phyloP scores from a whole-genome alignment of 106 monocot species.

The Allium sativum region DNA sequence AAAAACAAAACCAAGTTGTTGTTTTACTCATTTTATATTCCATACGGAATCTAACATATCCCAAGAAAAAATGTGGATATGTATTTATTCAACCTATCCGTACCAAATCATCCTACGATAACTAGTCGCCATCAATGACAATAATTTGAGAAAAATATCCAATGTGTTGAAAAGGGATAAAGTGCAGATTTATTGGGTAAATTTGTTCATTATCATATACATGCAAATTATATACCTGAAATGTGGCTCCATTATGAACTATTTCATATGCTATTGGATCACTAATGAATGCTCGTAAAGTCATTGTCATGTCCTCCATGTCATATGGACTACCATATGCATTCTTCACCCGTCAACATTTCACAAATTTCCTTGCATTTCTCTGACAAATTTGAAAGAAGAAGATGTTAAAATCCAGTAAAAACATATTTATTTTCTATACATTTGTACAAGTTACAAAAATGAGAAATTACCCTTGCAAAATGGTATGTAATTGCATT shows the following conservation, averaged over 20 bases:
- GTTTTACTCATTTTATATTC: too few relatives aligned
- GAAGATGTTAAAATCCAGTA: constrained; percentile 7
- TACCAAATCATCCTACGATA: too few relatives aligned
- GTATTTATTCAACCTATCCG: too few relatives aligned
- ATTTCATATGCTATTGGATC: constrained; percentile 87
- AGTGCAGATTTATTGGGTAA: too few relatives aligned
- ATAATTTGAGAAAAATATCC: too few relatives aligned
- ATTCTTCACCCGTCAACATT: constrained; percentile 8
- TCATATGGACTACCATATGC: constrained; percentile 43
- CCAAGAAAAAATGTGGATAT: too few relatives aligned
- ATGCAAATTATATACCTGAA: constrained; percentile 52
- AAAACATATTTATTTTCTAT: background rate
- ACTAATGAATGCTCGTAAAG: constrained; percentile 58
- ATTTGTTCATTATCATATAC: too few relatives aligned
- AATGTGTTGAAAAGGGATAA: too few relatives aligned
- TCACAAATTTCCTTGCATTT: constrained; percentile 40
- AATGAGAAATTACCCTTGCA: constrained; percentile 34
- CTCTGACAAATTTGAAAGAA: constrained; percentile 31
- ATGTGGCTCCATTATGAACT: constrained; percentile 95
- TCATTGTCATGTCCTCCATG: constrained; percentile 72
- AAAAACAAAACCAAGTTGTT: too few relatives aligned
- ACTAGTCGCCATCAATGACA: too few relatives aligned
- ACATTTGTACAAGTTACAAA: background rate
- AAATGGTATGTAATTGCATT: too few relatives aligned
- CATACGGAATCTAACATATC: too few relatives aligned